Evolutionary conservation across 2,329 filamentous ascomycete species (phyloP).

Genomic region (Phaeosphaeriaceae sp.): DNA sequence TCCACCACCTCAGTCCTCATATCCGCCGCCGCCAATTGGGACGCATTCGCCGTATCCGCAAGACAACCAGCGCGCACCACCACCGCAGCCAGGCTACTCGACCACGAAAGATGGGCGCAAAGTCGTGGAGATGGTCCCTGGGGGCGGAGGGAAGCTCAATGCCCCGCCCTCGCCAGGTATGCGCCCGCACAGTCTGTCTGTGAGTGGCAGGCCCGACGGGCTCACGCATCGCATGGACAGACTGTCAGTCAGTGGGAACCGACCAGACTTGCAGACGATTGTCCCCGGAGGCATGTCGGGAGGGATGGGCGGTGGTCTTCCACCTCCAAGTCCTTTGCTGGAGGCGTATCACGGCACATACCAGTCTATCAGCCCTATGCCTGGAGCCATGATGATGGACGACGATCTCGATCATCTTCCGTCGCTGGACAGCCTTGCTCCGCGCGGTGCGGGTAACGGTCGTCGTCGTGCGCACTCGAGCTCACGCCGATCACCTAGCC

Average conservation of each 20-base stretch:
- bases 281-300: constrained; percentile 41
- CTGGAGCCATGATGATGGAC: constrained; percentile 72
- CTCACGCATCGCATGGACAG: constrained; percentile 53
- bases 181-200: constrained; percentile 43
- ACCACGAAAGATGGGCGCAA: constrained; percentile 39
- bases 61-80: constrained; percentile 31
- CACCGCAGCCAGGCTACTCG: constrained; percentile 10
- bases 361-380: constrained; percentile 94
- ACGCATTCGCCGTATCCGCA: constrained; percentile 29
- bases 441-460: constrained; percentile 38
- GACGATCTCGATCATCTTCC: constrained; percentile 58
- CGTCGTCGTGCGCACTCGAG: constrained; percentile 40
- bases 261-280: constrained; percentile 49
- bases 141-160: constrained; percentile 32
- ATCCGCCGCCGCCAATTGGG: constrained; percentile 44
- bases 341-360: constrained; percentile 95
- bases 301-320: constrained; percentile 46
- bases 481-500: constrained; percentile 42
- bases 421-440: constrained; percentile 41
- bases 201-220: constrained; percentile 40
- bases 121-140: constrained; percentile 53
- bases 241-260: constrained; percentile 56
- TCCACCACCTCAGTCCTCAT: constrained; percentile 26
- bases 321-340: constrained; percentile 82
- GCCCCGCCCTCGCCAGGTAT: constrained; percentile 41